Percentiles rank a stretch among this genome's conserved stretches.
Evolutionary conservation across 805 yeast species (phyloP).

Genomic region (Zygosaccharomyces bisporus): DNA sequence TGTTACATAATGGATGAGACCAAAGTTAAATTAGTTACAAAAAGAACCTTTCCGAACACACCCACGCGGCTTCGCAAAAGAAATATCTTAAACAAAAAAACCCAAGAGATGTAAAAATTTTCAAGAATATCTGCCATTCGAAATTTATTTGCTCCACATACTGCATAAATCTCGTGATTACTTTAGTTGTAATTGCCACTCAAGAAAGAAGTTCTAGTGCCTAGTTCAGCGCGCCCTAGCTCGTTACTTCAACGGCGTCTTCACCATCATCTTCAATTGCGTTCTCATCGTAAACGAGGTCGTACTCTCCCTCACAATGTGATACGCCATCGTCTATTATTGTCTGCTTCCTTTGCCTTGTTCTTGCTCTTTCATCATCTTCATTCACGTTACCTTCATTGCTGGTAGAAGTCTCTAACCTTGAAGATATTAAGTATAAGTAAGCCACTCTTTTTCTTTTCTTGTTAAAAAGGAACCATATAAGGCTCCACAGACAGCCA

Average conservation of each 20-base stretch:
- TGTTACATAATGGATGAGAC: background rate
- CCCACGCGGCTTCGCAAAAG: background rate
- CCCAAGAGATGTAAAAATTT: background rate
- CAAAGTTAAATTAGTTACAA: background rate
- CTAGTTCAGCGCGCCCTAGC: background rate
- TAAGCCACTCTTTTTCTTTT: conserved; percentile 89
- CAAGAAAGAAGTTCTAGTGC: background rate
- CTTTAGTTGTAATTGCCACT: background rate
- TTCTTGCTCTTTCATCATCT: conserved; percentile 34
- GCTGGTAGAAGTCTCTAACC: conserved; percentile 38
- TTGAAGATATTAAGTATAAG: conserved; percentile 61
- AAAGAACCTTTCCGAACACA: background rate
- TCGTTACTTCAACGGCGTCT: conserved; percentile 10
- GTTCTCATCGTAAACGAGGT: conserved; percentile 41
- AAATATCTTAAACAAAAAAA: background rate
- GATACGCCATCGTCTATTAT: conserved; percentile 40
- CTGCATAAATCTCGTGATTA: background rate
- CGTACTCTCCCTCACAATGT: conserved; percentile 45
- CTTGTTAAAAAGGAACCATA: conserved; percentile 91
- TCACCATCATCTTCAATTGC: conserved; percentile 38
- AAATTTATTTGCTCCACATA: background rate
- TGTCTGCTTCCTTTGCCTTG: conserved; percentile 26
- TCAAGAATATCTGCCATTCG: background rate
- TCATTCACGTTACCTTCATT: conserved; percentile 36
- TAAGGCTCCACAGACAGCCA: conserved; percentile 47